Evolutionary conservation across 2,329 filamentous ascomycete species (phyloP).

Genomic region (Byssoonygena ceratinophila): DNA sequence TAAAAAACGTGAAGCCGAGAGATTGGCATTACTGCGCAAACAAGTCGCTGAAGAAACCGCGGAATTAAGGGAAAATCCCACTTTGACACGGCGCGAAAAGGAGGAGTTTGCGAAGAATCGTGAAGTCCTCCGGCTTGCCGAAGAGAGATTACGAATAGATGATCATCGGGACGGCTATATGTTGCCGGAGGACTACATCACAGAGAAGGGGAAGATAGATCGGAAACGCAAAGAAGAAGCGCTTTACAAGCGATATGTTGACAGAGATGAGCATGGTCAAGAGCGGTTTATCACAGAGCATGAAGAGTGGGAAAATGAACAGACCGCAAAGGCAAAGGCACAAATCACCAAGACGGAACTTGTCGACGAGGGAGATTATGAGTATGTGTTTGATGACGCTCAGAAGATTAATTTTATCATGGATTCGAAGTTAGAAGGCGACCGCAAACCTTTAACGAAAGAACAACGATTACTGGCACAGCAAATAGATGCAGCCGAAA

Average conservation of each 20-base stretch:
- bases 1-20: slow-evolving; percentile 80
- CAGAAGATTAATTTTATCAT: slow-evolving; percentile 78
- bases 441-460: slow-evolving; percentile 59
- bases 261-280: slow-evolving; percentile 74
- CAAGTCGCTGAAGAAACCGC: slow-evolving; percentile 83
- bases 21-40: slow-evolving; percentile 71
- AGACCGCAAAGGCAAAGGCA: slow-evolving; percentile 74
- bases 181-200: slow-evolving; percentile 91
- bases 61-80: slow-evolving; percentile 65
- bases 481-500: slow-evolving; percentile 78
- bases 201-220: slow-evolving; percentile 82
- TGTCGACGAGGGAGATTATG: slow-evolving; percentile 72
- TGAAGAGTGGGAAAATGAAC: slow-evolving; percentile 91
- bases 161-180: slow-evolving; percentile 86
- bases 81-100: slow-evolving; percentile 66
- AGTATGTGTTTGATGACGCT: slow-evolving; percentile 83
- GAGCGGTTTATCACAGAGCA: slow-evolving; percentile 88
- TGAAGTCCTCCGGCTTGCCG: slow-evolving; percentile 67
- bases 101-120: slow-evolving; percentile 82
- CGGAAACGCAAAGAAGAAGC: slow-evolving; percentile 78
- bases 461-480: slow-evolving; percentile 70
- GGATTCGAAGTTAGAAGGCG: slow-evolving; percentile 61
- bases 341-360: slow-evolving; percentile 67
- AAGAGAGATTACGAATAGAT: slow-evolving; percentile 77
- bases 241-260: slow-evolving; percentile 81